These are phyloP conservation scores for Sphaerulina musiva DNA, from an alignment of 2,329 filamentous ascomycete genomes.

Conservation along the genomic window DNA sequence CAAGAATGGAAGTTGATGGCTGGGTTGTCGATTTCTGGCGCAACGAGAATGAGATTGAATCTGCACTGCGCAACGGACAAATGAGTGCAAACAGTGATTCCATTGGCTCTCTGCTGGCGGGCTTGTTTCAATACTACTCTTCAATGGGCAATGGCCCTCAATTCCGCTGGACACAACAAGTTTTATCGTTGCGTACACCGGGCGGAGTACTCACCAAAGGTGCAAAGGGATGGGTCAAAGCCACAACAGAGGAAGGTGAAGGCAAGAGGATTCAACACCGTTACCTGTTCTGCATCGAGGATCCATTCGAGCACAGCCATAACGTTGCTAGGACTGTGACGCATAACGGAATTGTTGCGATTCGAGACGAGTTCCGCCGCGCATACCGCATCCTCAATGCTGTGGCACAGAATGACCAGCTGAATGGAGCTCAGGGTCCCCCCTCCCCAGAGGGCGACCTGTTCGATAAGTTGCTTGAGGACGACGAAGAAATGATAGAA, in stretches of 20 bases:
- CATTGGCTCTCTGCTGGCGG: slow-evolving; percentile 64
- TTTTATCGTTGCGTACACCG: slow-evolving; percentile 65
- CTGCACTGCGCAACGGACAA: slow-evolving; percentile 51
- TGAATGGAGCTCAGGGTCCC: slow-evolving; percentile 25
- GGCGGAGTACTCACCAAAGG: slow-evolving; percentile 67
- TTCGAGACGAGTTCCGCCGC: slow-evolving; percentile 76
- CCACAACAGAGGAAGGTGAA: slow-evolving; percentile 58
- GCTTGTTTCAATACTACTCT: slow-evolving; percentile 80
- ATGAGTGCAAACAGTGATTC: slow-evolving; percentile 64
- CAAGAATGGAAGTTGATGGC: slow-evolving; percentile 44
- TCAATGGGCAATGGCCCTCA: slow-evolving; percentile 53
- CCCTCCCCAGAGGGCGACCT: slow-evolving; percentile 13
- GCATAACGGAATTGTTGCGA: slow-evolving; percentile 71
- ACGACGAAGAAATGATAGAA: slow-evolving; percentile 5
- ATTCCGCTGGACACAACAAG: slow-evolving; percentile 76
- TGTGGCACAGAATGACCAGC: slow-evolving; percentile 39
- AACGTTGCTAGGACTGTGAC: slow-evolving; percentile 85
- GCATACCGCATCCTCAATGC: slow-evolving; percentile 65
- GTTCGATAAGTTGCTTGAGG: slow-evolving; percentile 16
- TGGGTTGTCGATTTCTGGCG: slow-evolving; percentile 69
- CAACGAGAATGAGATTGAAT: slow-evolving; percentile 62
- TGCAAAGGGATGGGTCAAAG: slow-evolving; percentile 80
- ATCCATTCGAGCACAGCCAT: slow-evolving; percentile 81
- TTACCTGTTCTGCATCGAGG: slow-evolving; percentile 83
- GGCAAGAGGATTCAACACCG: slow-evolving; percentile 63